These are phyloP conservation scores for Rauvolfia tetraphylla DNA, from an alignment of 257 asterid species.

Conservation along the genomic window DNA sequence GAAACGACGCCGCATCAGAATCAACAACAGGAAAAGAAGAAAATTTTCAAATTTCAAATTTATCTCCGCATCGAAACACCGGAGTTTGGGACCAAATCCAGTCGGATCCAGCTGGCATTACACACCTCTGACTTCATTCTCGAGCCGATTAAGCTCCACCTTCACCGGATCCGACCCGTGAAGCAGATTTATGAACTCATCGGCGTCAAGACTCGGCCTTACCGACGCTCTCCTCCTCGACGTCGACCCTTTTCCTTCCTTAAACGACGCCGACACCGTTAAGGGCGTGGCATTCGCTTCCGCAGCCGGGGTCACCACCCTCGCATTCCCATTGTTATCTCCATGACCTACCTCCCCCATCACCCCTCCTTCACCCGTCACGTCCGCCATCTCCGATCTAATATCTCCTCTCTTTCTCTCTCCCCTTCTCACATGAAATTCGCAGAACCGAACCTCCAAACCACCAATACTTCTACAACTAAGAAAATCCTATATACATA, in stretches of 20 bases:
- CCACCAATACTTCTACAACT: conserved; percentile 1
- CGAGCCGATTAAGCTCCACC: conserved; percentile 97
- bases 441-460: conserved; percentile 3
- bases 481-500: background rate
- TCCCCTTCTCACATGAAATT: conserved; percentile 29
- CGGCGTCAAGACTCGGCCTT: conserved; percentile 92
- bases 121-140: conserved; percentile 97
- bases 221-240: conserved; percentile 76
- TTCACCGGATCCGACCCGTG: conserved; percentile 99
- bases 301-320: conserved; percentile 23
- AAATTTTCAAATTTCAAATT: conserved; percentile 4
- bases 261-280: conserved; percentile 71
- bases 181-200: conserved; percentile 81
- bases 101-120: conserved; percentile 66
- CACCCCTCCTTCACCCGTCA: conserved; percentile 67
- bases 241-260: conserved; percentile 64
- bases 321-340: conserved; percentile 56
- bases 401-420: conserved; percentile 9
- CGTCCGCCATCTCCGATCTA: conserved; percentile 90
- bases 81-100: conserved; percentile 37
- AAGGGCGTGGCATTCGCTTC: conserved; percentile 46
- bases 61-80: conserved; percentile 26
- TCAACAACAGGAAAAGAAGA: conserved; percentile 7
- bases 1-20: conserved; percentile 10
- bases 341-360: conserved; percentile 48